Evolutionary conservation across 2,329 filamentous ascomycete species (phyloP).

Genomic region (Venturia pyrina): DNA sequence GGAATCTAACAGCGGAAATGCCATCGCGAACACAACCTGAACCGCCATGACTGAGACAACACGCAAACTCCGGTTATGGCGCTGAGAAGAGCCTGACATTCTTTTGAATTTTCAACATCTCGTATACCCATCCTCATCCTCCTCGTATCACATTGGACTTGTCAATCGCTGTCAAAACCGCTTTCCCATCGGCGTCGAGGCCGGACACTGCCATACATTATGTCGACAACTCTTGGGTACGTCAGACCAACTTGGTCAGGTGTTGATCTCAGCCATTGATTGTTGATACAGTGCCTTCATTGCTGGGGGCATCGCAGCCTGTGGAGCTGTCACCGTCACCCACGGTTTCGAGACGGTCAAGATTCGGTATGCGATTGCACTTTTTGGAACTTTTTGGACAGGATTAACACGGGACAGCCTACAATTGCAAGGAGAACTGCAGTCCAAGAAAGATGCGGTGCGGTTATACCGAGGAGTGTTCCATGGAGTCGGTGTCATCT

Average conservation of each 20-base stretch:
- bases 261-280: slow-evolving; percentile 11
- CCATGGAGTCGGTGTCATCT: slow-evolving; percentile 82
- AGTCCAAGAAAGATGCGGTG: slow-evolving; percentile 72
- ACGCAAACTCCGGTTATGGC: background rate
- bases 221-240: slow-evolving; percentile 11
- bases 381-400: background rate
- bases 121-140: background rate
- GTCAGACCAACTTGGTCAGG: background rate
- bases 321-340: slow-evolving; percentile 92
- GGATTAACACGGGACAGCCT: slow-evolving; percentile 45
- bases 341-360: slow-evolving; percentile 99
- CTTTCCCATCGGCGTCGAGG: background rate
- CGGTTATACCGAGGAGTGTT: slow-evolving; percentile 85
- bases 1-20: background rate
- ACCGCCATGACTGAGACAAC: background rate
- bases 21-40: background rate
- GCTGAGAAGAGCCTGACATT: background rate
- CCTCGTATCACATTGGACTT: background rate
- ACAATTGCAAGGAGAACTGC: slow-evolving; percentile 92
- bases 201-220: background rate
- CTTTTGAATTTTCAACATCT: too few species aligned
- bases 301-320: slow-evolving; percentile 91
- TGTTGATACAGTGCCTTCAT: slow-evolving; percentile 61
- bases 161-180: background rate
- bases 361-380: slow-evolving; percentile 59